These are phyloP conservation scores for Globisporangium sylvaticum DNA, from an alignment of 352 stramenopile genomes.

Conservation along the genomic window DNA sequence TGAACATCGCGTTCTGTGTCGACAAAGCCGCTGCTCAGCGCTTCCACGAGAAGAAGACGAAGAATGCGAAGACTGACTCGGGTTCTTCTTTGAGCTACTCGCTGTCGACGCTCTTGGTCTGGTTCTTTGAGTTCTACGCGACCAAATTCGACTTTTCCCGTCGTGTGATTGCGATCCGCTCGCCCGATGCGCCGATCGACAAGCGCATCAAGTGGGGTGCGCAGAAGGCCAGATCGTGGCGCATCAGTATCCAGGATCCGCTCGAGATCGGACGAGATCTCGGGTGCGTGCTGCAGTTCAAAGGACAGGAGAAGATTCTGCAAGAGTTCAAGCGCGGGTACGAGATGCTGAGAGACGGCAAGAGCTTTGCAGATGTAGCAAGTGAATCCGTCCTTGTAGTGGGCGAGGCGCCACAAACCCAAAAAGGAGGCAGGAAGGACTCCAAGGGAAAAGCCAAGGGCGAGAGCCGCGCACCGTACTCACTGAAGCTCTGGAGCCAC, in stretches of 20 bases:
- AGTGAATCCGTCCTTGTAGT: slow-evolving; percentile 6
- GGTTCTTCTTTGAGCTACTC: slow-evolving; percentile 7
- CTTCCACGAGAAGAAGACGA: slow-evolving; percentile 31
- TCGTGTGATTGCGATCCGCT: slow-evolving; percentile 91
- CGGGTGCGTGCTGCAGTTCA: slow-evolving; percentile 68
- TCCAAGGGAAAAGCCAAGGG: slow-evolving; percentile 11
- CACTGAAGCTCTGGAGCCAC: slow-evolving; percentile 30
- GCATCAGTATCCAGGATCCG: slow-evolving; percentile 84
- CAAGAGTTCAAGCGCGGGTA: slow-evolving; percentile 59
- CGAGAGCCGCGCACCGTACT: slow-evolving; percentile 18
- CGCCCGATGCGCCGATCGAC: slow-evolving; percentile 26
- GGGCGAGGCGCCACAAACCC: background rate
- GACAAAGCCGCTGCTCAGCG: slow-evolving; percentile 31
- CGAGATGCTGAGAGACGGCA: slow-evolving; percentile 32
- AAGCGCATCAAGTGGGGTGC: slow-evolving; percentile 47
- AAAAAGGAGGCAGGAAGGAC: slow-evolving; percentile 10
- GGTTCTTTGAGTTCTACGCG: slow-evolving; percentile 97
- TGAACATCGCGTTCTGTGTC: slow-evolving; percentile 75
- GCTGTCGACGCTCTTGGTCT: slow-evolving; percentile 84
- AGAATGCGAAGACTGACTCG: background rate
- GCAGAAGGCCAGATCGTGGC: slow-evolving; percentile 64
- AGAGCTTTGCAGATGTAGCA: slow-evolving; percentile 49
- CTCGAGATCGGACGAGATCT: slow-evolving; percentile 77
- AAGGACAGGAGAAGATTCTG: slow-evolving; percentile 61
- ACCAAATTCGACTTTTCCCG: slow-evolving; percentile 95